Base-by-base conservation (phyloP, 1,284 basidiomycete species). In the Flammula alnicola region DNA sequence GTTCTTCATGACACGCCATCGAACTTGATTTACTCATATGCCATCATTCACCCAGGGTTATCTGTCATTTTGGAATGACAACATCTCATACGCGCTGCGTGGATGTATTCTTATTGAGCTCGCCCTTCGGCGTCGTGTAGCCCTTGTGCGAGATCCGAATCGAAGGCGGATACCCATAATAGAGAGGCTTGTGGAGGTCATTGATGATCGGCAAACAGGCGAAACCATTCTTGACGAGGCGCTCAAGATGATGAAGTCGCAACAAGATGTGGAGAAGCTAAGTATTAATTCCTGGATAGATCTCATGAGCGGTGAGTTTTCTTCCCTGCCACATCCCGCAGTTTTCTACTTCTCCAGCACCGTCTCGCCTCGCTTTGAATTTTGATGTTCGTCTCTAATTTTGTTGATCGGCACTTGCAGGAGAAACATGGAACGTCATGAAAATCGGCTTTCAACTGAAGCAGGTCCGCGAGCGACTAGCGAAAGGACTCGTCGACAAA, bases 341-440 rank as follows among this genome's bases (percentile, higher is more conserved):
- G n/a, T n/a, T n/a, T n/a, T n/a, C n/a, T n/a, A n/a, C n/a, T n/a
- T n/a, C n/a, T n/a, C n/a, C n/a, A n/a, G n/a, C n/a, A n/a, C n/a
- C n/a, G n/a, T n/a, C n/a, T n/a, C n/a, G n/a, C n/a, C n/a, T n/a
- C n/a, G n/a, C n/a, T n/a, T n/a, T n/a, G n/a, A 30, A n/a, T 22
- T 31, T 25, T 44, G 26, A 10, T 14, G 19, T 35, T 39, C 16
- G 4, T 19, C 4, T 29, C 7, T 5, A 25, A 32, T 38, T 2
- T 30, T 14, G 19, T 12, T 22, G 0, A 14, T 31, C 16, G 14
- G 16, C 2, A 12, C 6, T 11, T 39, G 14, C 64, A 96, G 94
- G 94, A 55, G 95, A 98, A 75, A 98, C 95, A 44, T 98, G 95
- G 95, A 97, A 98, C 67, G 93, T 97, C 5, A 93, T 97, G 87